Conservation (phyloP, 805 yeast species). For the Hanseniaspora occidentalis region DNA sequence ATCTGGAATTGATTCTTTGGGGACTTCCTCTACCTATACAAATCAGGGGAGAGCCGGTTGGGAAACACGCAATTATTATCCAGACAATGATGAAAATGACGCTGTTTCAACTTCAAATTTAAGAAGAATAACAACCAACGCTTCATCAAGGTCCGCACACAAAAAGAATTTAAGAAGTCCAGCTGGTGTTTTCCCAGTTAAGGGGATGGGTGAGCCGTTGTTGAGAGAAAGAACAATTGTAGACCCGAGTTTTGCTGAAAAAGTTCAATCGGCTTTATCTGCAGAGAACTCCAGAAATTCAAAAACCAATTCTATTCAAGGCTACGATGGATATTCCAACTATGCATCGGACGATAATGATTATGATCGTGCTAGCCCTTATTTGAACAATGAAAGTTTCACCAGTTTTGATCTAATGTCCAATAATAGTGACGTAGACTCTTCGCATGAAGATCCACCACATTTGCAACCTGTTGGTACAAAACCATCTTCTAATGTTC, state of each 20-base stretch:
- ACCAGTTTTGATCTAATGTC: slow-evolving; percentile 8
- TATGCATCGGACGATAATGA: slow-evolving; percentile 1
- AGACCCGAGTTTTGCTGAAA: slow-evolving; percentile 23
- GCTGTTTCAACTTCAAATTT: neutral
- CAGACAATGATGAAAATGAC: slow-evolving; percentile 4
- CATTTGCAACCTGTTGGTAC: neutral
- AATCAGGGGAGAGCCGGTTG: neutral
- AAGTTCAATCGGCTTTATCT: neutral
- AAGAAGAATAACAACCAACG: neutral
- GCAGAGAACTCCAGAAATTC: neutral
- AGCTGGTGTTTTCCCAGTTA: slow-evolving; percentile 67
- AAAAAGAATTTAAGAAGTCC: slow-evolving; percentile 26
- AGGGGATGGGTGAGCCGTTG: slow-evolving; percentile 62
- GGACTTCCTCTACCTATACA: slow-evolving; percentile 2
- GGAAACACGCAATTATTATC: slow-evolving; percentile 5
- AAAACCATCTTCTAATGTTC: too few relatives aligned
- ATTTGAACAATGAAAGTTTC: neutral
- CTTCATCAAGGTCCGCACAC: too few relatives aligned
- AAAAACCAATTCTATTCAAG: neutral
- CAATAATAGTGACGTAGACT: slow-evolving; percentile 8
- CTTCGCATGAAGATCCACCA: too few relatives aligned
- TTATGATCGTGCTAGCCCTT: neutral
- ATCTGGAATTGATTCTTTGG: slow-evolving; percentile 2
- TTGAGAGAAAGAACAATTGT: slow-evolving; percentile 48
- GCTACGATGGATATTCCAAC: neutral